Percentiles rank a stretch among this genome's conserved stretches.
phyloP scores from a whole-genome alignment of 1,284 basidiomycete genomes.

The Sporisorium sorghi region DNA sequence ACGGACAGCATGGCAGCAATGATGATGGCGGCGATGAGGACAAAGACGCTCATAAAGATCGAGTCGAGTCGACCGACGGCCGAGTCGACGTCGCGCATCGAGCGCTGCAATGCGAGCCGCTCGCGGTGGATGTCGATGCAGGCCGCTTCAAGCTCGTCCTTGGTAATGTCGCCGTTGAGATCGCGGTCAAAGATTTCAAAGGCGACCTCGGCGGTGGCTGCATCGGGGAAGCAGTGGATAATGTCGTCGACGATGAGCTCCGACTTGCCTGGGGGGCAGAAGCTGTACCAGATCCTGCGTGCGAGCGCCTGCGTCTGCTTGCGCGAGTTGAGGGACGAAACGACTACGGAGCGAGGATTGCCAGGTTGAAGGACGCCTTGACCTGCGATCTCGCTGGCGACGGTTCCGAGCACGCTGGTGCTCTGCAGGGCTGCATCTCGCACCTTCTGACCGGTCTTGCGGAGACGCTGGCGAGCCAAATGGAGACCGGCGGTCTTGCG shows the following conservation, averaged over 20 bases:
- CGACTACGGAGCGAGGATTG: conserved; percentile 54
- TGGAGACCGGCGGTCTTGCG: conserved; percentile 46
- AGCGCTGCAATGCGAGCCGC: conserved; percentile 83
- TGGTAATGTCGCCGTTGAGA: conserved; percentile 80
- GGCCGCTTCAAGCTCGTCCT: conserved; percentile 82
- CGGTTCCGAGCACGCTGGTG: conserved; percentile 69
- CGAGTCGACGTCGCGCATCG: conserved; percentile 90
- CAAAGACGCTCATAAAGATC: conserved; percentile 72
- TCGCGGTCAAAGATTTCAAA: conserved; percentile 87
- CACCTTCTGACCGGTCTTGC: conserved; percentile 48
- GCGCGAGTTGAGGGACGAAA: conserved; percentile 48
- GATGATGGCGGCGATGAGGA: conserved; percentile 79
- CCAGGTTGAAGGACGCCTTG: conserved; percentile 76
- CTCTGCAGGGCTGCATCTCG: conserved; percentile 70
- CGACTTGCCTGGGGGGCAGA: conserved; percentile 72
- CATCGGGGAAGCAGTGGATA: conserved; percentile 76
- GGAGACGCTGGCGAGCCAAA: conserved; percentile 27
- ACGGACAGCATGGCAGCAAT: conserved; percentile 74
- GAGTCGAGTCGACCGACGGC: conserved; percentile 74
- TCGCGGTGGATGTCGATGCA: conserved; percentile 86
- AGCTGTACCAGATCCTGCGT: conserved; percentile 87
- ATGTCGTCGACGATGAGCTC: conserved; percentile 79
- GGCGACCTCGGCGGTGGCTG: conserved; percentile 68
- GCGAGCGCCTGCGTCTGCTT: conserved; percentile 88
- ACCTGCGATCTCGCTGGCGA: conserved; percentile 74